A percentile compares a stretch with the other conserved stretches of the same genome.
phyloP scores from a whole-genome alignment of 805 yeast species.

The Diddensiella caesifluorescens region DNA sequence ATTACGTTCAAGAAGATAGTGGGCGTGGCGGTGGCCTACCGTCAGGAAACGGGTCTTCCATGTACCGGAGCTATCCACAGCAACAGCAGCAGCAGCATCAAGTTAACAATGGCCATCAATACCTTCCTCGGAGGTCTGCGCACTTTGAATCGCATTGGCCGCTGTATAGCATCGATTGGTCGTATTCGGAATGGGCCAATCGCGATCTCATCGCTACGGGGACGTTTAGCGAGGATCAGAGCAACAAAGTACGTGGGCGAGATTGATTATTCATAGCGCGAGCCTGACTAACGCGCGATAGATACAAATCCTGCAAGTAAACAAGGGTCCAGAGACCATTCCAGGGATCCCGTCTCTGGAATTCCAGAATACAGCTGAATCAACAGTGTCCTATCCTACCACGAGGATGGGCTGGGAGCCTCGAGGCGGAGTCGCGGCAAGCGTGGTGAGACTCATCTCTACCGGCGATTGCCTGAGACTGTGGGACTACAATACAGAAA shows the following conservation, averaged over 20 bases:
- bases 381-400: constrained; percentile 57
- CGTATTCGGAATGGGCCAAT: constrained; percentile 33
- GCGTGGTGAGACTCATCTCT: constrained; percentile 51
- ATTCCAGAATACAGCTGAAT: constrained; percentile 47
- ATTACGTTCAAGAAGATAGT: not conserved
- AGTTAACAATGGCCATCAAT: constrained; percentile 9
- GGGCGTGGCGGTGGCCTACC: not conserved
- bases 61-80: constrained; percentile 5
- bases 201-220: constrained; percentile 56
- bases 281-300: not conserved
- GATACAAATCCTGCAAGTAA: constrained; percentile 12
- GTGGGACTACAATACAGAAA: constrained; percentile 45
- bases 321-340: constrained; percentile 7
- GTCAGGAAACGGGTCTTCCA: not conserved
- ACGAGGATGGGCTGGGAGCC: constrained; percentile 76
- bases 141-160: constrained; percentile 47
- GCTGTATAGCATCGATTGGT: constrained; percentile 50
- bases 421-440: constrained; percentile 22
- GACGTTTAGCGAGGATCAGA: constrained; percentile 74
- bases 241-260: constrained; percentile 57
- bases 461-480: constrained; percentile 67
- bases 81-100: constrained; percentile 8
- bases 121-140: constrained; percentile 35
- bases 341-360: constrained; percentile 26
- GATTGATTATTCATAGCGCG: not conserved